Evolutionary conservation across 352 stramenopile species (phyloP).

Genomic region (Globisporangium cylindrosporum): DNA sequence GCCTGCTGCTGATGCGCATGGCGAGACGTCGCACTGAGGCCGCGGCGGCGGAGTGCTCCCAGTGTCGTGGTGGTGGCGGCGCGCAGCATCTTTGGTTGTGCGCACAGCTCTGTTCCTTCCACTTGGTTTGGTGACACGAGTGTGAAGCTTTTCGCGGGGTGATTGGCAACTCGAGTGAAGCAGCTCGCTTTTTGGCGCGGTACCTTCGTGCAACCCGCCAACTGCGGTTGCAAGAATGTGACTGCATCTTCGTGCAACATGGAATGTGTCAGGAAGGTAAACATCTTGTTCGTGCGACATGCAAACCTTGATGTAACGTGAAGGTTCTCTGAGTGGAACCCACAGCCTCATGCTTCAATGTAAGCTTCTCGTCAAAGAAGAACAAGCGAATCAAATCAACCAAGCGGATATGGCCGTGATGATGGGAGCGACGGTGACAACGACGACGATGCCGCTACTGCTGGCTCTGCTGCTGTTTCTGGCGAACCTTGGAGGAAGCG

Average conservation of each 20-base stretch:
- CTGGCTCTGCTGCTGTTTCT: not conserved
- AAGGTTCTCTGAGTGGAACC: too few species aligned
- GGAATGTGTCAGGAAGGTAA: too few species aligned
- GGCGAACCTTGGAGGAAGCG: not conserved
- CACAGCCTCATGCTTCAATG: conserved; percentile 8
- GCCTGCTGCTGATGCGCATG: not conserved
- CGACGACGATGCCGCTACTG: not conserved
- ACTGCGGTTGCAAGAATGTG: not conserved
- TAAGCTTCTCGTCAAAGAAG: conserved; percentile 8
- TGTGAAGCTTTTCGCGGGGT: conserved; percentile 7
- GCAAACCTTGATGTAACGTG: too few species aligned
- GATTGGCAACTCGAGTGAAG: conserved; percentile 7
- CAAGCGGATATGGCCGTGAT: not conserved
- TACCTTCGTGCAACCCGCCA: not conserved
- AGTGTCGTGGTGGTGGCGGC: not conserved
- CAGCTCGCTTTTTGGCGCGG: not conserved
- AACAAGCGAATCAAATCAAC: not conserved
- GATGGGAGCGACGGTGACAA: not conserved
- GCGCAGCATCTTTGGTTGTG: conserved; percentile 5
- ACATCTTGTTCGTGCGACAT: not conserved
- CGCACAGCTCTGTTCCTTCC: not conserved
- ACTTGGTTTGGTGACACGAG: not conserved
- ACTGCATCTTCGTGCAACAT: not conserved
- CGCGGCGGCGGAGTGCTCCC: not conserved
- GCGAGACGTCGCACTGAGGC: not conserved